These are phyloP conservation scores for Silene vulgaris DNA, from an alignment of 179 eudicot species.

Conservation along the genomic window DNA sequence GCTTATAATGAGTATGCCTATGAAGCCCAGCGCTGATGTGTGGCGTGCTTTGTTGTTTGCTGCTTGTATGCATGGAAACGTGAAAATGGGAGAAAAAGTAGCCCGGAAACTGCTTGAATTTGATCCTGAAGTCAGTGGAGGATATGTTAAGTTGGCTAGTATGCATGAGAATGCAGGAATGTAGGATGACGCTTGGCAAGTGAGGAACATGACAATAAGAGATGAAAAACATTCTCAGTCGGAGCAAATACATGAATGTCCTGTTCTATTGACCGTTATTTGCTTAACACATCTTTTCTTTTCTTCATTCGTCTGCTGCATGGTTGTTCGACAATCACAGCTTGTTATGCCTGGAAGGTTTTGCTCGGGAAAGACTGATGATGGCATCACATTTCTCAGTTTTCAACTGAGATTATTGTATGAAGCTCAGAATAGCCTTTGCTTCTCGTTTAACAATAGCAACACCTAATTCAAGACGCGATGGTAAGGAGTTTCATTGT, in stretches of 20 bases:
- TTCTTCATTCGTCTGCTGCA: too few relatives aligned
- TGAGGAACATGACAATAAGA: constrained; percentile 47
- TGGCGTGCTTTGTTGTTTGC: constrained; percentile 80
- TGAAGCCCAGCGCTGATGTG: constrained; percentile 66
- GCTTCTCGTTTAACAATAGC: too few relatives aligned
- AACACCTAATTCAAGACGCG: too few relatives aligned
- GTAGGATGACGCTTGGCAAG: constrained; percentile 65
- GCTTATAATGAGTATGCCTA: constrained; percentile 63
- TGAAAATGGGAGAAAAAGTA: constrained; percentile 73
- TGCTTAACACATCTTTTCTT: too few relatives aligned
- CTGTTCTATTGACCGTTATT: constrained; percentile 30
- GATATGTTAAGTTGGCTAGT: constrained; percentile 29
- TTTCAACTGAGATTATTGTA: too few relatives aligned
- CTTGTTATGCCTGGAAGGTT: too few relatives aligned
- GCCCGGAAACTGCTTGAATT: constrained; percentile 66
- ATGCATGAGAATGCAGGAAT: constrained; percentile 68
- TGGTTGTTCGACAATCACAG: too few relatives aligned
- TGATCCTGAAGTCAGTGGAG: constrained; percentile 39
- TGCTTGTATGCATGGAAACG: constrained; percentile 57
- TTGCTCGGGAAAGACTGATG: too few relatives aligned
- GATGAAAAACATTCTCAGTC: constrained; percentile 65
- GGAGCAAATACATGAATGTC: constrained; percentile 49
- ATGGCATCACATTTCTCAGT: too few relatives aligned
- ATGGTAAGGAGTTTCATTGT: too few relatives aligned
- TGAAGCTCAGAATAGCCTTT: too few relatives aligned